These are phyloP conservation scores for Cucumis hystrix DNA, from an alignment of 306 rosid species.

Conservation along the genomic window DNA sequence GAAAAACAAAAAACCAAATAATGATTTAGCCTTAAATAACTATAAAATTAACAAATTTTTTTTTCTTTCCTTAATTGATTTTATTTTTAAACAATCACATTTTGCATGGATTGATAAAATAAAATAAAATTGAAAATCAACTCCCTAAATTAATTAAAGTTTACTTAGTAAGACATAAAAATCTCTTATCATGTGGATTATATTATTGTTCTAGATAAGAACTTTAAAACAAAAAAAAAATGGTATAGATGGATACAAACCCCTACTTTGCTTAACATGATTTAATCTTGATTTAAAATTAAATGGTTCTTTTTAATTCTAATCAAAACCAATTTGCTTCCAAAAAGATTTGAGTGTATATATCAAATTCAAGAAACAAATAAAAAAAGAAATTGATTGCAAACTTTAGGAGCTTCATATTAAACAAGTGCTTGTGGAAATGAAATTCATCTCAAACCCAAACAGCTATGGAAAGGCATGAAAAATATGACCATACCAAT, in stretches of 20 bases:
- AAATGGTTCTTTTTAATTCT: not conserved
- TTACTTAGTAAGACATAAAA: too few species aligned
- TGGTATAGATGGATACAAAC: not conserved
- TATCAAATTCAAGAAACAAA: not conserved
- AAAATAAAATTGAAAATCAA: too few species aligned
- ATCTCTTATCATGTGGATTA: not conserved
- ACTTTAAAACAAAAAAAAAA: too few species aligned
- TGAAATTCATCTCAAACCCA: not conserved
- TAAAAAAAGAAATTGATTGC: too few species aligned
- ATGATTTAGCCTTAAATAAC: too few species aligned
- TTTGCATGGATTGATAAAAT: not conserved
- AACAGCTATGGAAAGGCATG: not conserved
- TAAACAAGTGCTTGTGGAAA: not conserved
- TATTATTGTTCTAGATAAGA: not conserved
- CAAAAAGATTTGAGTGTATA: not conserved
- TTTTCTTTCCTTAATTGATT: too few species aligned
- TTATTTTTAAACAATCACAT: too few species aligned
- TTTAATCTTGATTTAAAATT: too few species aligned
- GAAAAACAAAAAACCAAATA: too few species aligned
- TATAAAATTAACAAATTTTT: too few species aligned
- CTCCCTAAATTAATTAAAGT: too few species aligned
- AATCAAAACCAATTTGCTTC: too few species aligned
- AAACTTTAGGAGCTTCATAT: not conserved
- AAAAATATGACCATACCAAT: not conserved
- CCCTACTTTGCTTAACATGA: not conserved